Evolutionary conservation across 2,329 filamentous ascomycete species (phyloP), one percentile per base, ranked within the genome.

Genomic region (Nannizziopsis barbatae): DNA sequence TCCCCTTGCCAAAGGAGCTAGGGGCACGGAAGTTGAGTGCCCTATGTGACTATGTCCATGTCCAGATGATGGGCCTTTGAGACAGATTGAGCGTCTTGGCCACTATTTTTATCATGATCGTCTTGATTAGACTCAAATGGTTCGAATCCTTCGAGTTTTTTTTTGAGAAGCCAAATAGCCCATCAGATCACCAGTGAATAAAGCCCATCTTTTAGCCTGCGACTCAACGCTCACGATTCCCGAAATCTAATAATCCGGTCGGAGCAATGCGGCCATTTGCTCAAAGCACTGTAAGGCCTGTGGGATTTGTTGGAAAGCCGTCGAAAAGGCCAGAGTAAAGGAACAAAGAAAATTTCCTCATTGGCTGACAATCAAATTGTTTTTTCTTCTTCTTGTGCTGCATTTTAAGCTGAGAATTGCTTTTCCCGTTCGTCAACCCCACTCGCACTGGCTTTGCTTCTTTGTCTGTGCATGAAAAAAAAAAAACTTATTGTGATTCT

Each of bases 291-390:
- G 11, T 3, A 36, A n/a, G 31, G 27, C 41, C 41, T 35, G 41
- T 43, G 33, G 41, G 41, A 43, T 33, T 22, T 20, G 41, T 22
- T 43, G 41, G 41, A 43, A 43, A 27, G 22, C 22, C 22, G 31
- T 15, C n/a, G n/a, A 7, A 14, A 33, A 33, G 41, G 4, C 9
- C 27, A 9, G 10, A 12, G 10, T 18, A 27, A 27, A 27, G 22
- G 22, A 27, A 27, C 22, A 27, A 27, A 27, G 22, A 27, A 27
- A 27, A 27, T 27, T 27, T 7, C 22, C 22, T 27, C 7, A 27
- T 27, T 27, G 22, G 22, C 22, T 7, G 7, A 4, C 22, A 27
- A 4, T 27, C 3, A 27, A 27, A 4, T 33, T 4, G 4, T 3
- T 14, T 36, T 12, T 4, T 5, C 10, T 12, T 10, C 5, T n/a